Conservation (phyloP, 305 asterid genomes). For the Solanum aculeatissimum region DNA sequence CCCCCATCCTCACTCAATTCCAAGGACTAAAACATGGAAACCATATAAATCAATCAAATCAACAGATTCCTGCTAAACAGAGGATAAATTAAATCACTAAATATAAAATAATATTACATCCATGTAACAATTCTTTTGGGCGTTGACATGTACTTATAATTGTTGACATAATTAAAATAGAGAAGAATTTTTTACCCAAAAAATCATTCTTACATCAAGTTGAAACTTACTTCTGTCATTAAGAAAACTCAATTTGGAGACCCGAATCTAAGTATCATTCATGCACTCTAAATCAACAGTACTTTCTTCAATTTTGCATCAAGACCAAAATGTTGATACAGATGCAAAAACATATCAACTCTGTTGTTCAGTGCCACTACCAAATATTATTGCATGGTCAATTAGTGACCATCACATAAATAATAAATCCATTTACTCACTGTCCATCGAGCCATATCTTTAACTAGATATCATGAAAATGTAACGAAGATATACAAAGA, state of each 20-base stretch:
- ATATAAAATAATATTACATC: background rate
- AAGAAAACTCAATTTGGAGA: background rate
- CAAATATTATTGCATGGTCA: background rate
- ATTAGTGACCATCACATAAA: background rate
- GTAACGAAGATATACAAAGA: background rate
- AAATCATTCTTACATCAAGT: background rate
- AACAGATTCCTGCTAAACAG: background rate
- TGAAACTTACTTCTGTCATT: background rate
- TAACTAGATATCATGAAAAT: background rate
- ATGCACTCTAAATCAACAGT: background rate
- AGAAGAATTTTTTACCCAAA: background rate
- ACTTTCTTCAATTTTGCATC: background rate
- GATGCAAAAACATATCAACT: background rate
- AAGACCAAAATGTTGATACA: background rate
- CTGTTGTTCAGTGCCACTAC: background rate
- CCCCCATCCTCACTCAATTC: background rate
- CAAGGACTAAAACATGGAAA: background rate
- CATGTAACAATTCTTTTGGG: background rate
- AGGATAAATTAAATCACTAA: background rate
- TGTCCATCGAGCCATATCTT: background rate
- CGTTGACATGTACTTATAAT: background rate
- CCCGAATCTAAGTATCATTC: background rate
- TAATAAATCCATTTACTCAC: background rate
- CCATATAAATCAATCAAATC: background rate
- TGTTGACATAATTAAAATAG: background rate